Conservation (phyloP, 352 stramenopile genomes). For the Globisporangium cederbergense region DNA sequence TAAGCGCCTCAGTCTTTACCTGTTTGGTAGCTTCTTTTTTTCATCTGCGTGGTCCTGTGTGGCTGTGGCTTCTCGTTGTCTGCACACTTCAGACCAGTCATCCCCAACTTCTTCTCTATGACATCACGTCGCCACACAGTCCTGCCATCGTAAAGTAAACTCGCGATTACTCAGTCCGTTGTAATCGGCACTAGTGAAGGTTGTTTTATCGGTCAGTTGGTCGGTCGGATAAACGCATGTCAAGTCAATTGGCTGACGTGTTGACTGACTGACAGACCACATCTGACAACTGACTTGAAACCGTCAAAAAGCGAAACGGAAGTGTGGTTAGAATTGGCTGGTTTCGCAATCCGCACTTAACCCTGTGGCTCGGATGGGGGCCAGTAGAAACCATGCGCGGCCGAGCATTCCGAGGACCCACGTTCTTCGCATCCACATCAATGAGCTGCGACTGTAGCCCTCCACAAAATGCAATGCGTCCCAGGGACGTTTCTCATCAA, state of each 20-base stretch:
- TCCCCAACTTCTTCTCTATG: background rate
- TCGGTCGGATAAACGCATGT: background rate
- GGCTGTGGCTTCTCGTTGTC: background rate
- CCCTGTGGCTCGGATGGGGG: too few species aligned
- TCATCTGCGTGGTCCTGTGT: background rate
- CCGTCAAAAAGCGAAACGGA: background rate
- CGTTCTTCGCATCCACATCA: too few species aligned
- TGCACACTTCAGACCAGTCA: background rate
- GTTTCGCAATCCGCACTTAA: background rate
- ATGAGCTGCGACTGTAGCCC: too few species aligned
- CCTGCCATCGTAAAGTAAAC: background rate
- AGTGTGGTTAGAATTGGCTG: background rate
- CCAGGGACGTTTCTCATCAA: background rate
- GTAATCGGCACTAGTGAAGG: background rate
- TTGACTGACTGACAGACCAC: background rate
- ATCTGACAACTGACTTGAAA: conserved; percentile 1
- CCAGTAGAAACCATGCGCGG: too few species aligned
- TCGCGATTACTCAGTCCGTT: background rate
- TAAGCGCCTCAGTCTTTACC: background rate
- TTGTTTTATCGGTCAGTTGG: background rate
- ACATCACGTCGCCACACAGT: too few species aligned
- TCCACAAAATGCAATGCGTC: background rate
- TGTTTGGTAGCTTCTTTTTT: background rate
- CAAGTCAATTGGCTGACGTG: background rate
- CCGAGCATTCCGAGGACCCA: background rate